Percentiles rank a stretch among this genome's conserved stretches.
phyloP scores from a whole-genome alignment of 805 yeast species.

The Jamesozyma jinghongensis region DNA sequence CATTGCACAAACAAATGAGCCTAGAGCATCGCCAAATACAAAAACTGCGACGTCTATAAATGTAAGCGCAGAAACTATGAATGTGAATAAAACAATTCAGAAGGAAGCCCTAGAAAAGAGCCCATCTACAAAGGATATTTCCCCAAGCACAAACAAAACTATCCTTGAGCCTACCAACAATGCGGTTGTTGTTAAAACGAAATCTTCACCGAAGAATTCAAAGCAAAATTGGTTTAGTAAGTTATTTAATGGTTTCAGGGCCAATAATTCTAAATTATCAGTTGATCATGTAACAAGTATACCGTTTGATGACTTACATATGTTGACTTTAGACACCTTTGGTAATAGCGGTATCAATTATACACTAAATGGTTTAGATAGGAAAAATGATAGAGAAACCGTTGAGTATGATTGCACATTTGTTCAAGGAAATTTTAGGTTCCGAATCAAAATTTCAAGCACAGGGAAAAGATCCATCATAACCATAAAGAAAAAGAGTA shows the following conservation, averaged over 20 bases:
- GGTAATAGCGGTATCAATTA: constrained; percentile 22
- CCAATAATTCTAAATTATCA: constrained; percentile 6
- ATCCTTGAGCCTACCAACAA: too few relatives aligned
- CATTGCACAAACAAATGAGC: too few relatives aligned
- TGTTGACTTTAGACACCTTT: constrained; percentile 21
- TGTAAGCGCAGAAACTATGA: too few relatives aligned
- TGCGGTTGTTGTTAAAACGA: too few relatives aligned
- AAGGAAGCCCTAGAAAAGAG: too few relatives aligned
- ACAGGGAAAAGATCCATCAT: constrained; percentile 8
- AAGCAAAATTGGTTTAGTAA: constrained; percentile 21
- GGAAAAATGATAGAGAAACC: constrained; percentile 10
- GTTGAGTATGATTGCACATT: constrained; percentile 27
- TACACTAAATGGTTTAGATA: constrained; percentile 16
- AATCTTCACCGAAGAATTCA: too few relatives aligned
- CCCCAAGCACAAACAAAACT: too few relatives aligned
- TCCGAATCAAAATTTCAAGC: constrained; percentile 19
- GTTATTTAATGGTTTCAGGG: constrained; percentile 16
- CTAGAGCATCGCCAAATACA: too few relatives aligned
- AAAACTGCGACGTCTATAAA: too few relatives aligned
- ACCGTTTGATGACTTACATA: constrained; percentile 25
- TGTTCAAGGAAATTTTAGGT: constrained; percentile 20
- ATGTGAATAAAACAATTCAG: too few relatives aligned
- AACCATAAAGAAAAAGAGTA: constrained; percentile 19
- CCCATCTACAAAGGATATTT: too few relatives aligned
- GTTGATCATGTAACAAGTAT: constrained; percentile 18